These are phyloP conservation scores for Hippophae tibetana DNA, from an alignment of 306 rosid genomes.

Conservation along the genomic window DNA sequence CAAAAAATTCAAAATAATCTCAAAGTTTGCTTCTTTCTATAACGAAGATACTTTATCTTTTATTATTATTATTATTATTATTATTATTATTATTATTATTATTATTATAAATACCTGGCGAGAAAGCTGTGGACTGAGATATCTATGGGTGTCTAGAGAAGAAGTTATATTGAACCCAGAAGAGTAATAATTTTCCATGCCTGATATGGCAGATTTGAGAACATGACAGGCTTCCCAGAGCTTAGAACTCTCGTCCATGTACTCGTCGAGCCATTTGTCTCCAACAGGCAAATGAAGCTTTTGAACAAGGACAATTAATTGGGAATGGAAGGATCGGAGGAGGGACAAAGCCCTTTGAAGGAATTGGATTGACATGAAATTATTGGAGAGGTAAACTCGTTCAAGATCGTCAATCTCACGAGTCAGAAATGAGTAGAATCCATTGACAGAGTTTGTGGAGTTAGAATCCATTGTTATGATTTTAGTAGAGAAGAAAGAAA, in stretches of 20 bases:
- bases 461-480: conserved; percentile 63
- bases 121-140: conserved; percentile 61
- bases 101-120: conserved; percentile 53
- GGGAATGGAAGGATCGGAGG: conserved; percentile 91
- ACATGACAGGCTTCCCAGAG: conserved; percentile 98
- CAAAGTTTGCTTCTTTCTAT: neutral
- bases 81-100: neutral
- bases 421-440: conserved; percentile 83
- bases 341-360: conserved; percentile 80
- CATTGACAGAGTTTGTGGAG: conserved; percentile 89
- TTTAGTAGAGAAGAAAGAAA: neutral
- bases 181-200: conserved; percentile 69
- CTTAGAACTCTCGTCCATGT: conserved; percentile 98
- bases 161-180: conserved; percentile 64
- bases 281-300: conserved; percentile 93
- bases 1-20: neutral
- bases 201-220: conserved; percentile 83
- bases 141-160: conserved; percentile 62
- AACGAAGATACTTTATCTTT: too few relatives aligned
- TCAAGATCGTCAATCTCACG: conserved; percentile 97
- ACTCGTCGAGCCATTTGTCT: conserved; percentile 98
- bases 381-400: conserved; percentile 58
- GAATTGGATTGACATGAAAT: conserved; percentile 98
- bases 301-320: conserved; percentile 76
- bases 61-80: neutral